These are phyloP conservation scores for Nakaseomyces bracarensis DNA, from an alignment of 1,139 yeast species.

Conservation along the genomic window DNA sequence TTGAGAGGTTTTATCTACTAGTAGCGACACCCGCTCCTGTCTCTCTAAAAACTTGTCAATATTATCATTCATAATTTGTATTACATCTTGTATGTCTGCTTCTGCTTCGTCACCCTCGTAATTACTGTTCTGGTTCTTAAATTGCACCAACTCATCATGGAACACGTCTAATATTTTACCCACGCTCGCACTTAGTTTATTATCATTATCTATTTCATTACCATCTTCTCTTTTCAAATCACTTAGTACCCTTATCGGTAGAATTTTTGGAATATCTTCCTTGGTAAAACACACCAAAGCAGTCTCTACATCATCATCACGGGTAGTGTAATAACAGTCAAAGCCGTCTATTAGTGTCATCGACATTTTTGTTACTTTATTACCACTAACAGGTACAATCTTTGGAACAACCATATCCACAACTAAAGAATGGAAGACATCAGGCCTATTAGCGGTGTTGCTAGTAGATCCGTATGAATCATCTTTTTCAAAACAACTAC, in stretches of 20 bases:
- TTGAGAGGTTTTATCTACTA: conserved; percentile 76
- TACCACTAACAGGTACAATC: conserved; percentile 26
- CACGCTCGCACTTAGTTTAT: conserved; percentile 17
- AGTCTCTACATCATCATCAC: conserved; percentile 13
- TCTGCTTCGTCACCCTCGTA: conserved; percentile 13
- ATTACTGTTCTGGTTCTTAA: conserved; percentile 18
- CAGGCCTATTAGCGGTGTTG: conserved; percentile 14
- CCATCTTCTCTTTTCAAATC: conserved; percentile 22
- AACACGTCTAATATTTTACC: conserved; percentile 26
- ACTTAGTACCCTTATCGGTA: conserved; percentile 29
- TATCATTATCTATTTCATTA: conserved; percentile 17
- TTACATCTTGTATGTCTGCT: conserved; percentile 29
- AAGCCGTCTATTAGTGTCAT: conserved; percentile 27
- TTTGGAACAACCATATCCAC: conserved; percentile 29
- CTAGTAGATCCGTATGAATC: conserved; percentile 9
- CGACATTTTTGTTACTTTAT: conserved; percentile 30
- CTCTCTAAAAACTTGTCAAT: conserved; percentile 63
- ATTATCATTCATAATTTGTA: conserved; percentile 57
- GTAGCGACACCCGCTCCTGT: conserved; percentile 66
- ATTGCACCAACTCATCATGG: conserved; percentile 27
- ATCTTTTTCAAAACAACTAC: conserved; percentile 20
- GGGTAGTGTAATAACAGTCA: conserved; percentile 31
- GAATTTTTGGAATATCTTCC: conserved; percentile 25
- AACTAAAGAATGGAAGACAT: conserved; percentile 24
- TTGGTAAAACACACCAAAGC: conserved; percentile 23